phyloP scores from a whole-genome alignment of 2,329 filamentous ascomycete genomes.

The Aurifilum marmelostoma region DNA sequence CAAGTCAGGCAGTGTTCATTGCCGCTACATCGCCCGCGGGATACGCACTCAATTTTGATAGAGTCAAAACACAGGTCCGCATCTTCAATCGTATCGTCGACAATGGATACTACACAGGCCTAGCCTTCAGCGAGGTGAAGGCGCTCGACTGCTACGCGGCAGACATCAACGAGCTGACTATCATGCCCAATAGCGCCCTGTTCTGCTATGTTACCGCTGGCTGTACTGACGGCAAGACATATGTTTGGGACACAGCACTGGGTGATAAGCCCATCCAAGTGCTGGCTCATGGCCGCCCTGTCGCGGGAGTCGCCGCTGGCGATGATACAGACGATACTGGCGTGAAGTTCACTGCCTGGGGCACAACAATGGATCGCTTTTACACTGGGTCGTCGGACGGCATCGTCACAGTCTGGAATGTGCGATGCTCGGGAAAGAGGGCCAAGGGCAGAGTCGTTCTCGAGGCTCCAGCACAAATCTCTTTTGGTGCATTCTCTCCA shows the following conservation, averaged over 20 bases:
- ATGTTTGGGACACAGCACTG: conserved; percentile 64
- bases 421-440: conserved; percentile 46
- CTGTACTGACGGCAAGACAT: conserved; percentile 64
- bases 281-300: conserved; percentile 51
- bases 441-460: conserved; percentile 58
- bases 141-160: conserved; percentile 61
- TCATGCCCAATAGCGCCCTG: conserved; percentile 56
- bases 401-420: conserved; percentile 65
- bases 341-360: conserved; percentile 68
- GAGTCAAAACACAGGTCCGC: conserved; percentile 59
- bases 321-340: conserved; percentile 56
- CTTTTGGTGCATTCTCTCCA: conserved; percentile 61
- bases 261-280: conserved; percentile 60
- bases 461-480: conserved; percentile 59
- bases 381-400: conserved; percentile 69
- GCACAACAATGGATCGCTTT: conserved; percentile 57
- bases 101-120: conserved; percentile 32
- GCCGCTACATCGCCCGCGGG: conserved; percentile 60
- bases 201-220: conserved; percentile 62
- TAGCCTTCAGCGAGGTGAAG: conserved; percentile 51
- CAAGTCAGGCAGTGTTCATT: conserved; percentile 54
- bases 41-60: conserved; percentile 45
- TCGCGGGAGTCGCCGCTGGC: conserved; percentile 22
- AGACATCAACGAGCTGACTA: conserved; percentile 66
- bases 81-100: conserved; percentile 47